Percentiles rank a stretch among this genome's conserved stretches.
Evolutionary conservation across 1,284 basidiomycete genomes (phyloP).

Genomic region (Austropuccinia psidii): DNA sequence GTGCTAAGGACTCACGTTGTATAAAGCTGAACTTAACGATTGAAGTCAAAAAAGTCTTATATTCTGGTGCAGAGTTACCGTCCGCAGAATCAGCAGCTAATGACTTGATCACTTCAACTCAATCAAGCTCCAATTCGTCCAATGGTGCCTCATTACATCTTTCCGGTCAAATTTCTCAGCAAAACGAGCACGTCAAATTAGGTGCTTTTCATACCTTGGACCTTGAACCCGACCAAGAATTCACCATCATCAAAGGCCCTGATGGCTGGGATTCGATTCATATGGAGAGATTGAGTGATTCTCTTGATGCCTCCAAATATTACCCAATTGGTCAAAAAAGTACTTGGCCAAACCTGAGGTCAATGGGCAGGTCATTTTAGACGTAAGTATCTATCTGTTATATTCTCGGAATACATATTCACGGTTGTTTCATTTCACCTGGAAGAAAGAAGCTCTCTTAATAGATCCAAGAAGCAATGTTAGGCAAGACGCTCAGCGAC

Average conservation of each 20-base stretch:
- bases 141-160: conserved; percentile 65
- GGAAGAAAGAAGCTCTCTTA: conserved; percentile 54
- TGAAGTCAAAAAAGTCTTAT: conserved; percentile 29
- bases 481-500: conserved; percentile 49
- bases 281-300: conserved; percentile 70
- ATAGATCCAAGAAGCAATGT: conserved; percentile 56
- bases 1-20: conserved; percentile 29
- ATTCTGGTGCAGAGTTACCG: conserved; percentile 28
- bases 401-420: conserved; percentile 87
- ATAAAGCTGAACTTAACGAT: conserved; percentile 23
- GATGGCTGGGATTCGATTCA: conserved; percentile 84
- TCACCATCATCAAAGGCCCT: conserved; percentile 76
- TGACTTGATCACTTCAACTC: no score
- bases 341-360: conserved; percentile 7
- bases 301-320: conserved; percentile 80
- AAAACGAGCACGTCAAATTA: conserved; percentile 85
- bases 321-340: conserved; percentile 69
- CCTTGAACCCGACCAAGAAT: conserved; percentile 81
- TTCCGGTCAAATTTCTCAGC: conserved; percentile 75
- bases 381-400: conserved; percentile 51
- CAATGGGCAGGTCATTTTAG: neutral
- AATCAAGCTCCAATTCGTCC: neutral
- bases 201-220: conserved; percentile 95
- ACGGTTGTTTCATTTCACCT: neutral
- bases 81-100: no score